phyloP scores from a whole-genome alignment of 2,329 filamentous ascomycete genomes.

The Ophiostoma piceae region DNA sequence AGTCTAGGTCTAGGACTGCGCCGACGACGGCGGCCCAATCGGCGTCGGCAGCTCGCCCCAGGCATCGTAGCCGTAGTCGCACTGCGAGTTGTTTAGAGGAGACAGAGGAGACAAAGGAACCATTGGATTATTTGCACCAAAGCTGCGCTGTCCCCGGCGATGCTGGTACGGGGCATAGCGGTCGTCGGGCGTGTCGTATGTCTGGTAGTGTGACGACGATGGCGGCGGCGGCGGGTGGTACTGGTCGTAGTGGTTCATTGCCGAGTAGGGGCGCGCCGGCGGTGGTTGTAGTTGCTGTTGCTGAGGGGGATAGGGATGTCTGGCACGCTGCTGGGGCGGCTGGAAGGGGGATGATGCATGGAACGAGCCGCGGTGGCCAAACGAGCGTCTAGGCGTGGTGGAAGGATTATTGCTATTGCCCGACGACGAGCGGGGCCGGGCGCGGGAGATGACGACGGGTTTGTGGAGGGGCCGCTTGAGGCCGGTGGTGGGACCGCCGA shows the following conservation, averaged over 20 bases:
- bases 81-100: neutral
- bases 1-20: neutral
- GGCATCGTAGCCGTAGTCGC: neutral
- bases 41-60: constrained; percentile 9
- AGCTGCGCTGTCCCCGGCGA: neutral
- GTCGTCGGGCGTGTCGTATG: neutral
- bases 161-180: neutral
- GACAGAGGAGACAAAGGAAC: too few species aligned
- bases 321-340: constrained; percentile 25
- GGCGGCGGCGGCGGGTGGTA: neutral
- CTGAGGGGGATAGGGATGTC: constrained; percentile 25
- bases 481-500: constrained; percentile 22
- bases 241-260: neutral
- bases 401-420: constrained; percentile 30
- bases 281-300: neutral
- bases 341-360: constrained; percentile 30
- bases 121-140: neutral
- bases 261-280: neutral
- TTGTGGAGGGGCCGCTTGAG: constrained; percentile 55
- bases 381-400: neutral
- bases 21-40: neutral
- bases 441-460: constrained; percentile 48
- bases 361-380: constrained; percentile 28
- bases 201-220: neutral
- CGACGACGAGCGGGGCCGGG: constrained; percentile 26